Conservation (phyloP, 179 eudicot species). For the Pouteria campechiana region DNA sequence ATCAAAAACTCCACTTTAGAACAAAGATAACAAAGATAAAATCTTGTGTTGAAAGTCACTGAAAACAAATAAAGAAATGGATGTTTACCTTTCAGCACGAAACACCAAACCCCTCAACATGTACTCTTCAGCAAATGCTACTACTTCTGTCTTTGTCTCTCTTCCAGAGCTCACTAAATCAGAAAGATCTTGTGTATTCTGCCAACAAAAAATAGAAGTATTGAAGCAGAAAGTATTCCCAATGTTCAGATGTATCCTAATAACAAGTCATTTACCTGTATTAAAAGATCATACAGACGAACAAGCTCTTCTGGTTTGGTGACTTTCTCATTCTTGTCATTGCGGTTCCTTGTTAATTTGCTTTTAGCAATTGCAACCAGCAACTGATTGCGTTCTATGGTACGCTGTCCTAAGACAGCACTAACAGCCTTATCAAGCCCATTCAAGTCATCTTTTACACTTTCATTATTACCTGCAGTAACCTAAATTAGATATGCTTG, state of each 20-base stretch:
- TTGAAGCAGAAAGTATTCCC: background rate
- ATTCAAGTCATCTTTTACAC: slow-evolving; percentile 73
- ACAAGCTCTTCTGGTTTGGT: slow-evolving; percentile 98
- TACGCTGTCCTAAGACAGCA: slow-evolving; percentile 76
- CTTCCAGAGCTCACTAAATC: slow-evolving; percentile 94
- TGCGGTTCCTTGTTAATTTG: slow-evolving; percentile 60
- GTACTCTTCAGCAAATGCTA: slow-evolving; percentile 66
- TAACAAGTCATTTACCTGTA: slow-evolving; percentile 41
- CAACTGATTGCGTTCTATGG: slow-evolving; percentile 83
- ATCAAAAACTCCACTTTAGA: too few relatives aligned
- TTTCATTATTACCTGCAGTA: slow-evolving; percentile 78
- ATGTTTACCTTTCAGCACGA: slow-evolving; percentile 95
- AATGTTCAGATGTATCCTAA: slow-evolving; percentile 1
- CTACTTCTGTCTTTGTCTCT: slow-evolving; percentile 76
- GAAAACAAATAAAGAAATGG: slow-evolving; percentile 4
- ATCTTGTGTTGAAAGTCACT: too few relatives aligned
- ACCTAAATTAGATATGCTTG: slow-evolving; percentile 37
- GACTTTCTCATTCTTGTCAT: slow-evolving; percentile 68
- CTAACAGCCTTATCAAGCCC: slow-evolving; percentile 97
- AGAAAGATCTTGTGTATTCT: slow-evolving; percentile 87
- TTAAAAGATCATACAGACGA: slow-evolving; percentile 71
- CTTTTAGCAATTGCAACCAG: slow-evolving; percentile 79
- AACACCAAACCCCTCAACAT: slow-evolving; percentile 51
- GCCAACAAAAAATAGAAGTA: slow-evolving; percentile 18
- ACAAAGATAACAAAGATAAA: too few relatives aligned